phyloP scores from a whole-genome alignment of 345 rosid species.

The Melastoma malabathricum region DNA sequence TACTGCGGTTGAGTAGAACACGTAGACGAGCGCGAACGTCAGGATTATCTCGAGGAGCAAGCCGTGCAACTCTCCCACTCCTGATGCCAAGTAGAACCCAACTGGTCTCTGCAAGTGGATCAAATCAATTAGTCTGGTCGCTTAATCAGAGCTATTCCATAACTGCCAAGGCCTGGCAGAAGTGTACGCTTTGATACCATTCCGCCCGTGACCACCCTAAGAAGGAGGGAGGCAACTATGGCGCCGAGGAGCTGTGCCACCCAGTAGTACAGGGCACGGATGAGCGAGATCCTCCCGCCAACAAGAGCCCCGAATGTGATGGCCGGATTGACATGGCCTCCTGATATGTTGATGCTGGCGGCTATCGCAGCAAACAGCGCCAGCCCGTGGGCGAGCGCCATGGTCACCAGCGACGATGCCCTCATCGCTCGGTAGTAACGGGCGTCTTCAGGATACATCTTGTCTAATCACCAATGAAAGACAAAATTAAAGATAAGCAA shows the following conservation, averaged over 20 bases:
- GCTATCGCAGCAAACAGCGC: conserved; percentile 52
- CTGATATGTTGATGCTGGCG: conserved; percentile 51
- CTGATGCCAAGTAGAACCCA: conserved; percentile 42
- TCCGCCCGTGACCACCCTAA: conserved; percentile 51
- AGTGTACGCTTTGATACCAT: conserved; percentile 23
- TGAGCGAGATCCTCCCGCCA: conserved; percentile 54
- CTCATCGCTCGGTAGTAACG: conserved; percentile 8
- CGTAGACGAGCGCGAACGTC: conserved; percentile 33
- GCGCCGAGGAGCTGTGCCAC: conserved; percentile 71
- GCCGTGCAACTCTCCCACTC: conserved; percentile 37
- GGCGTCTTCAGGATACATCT: conserved; percentile 13
- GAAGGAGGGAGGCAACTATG: conserved; percentile 45
- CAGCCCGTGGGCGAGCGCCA: conserved; percentile 64
- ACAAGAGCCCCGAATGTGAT: conserved; percentile 59
- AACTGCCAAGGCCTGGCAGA: neutral
- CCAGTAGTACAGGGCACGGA: conserved; percentile 60
- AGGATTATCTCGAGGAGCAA: conserved; percentile 20
- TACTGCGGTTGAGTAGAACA: conserved; percentile 26
- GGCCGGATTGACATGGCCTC: conserved; percentile 75
- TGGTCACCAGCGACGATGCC: conserved; percentile 30
- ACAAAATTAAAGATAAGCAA: no score
- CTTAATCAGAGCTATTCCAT: neutral
- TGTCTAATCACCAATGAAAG: conserved; percentile 12
- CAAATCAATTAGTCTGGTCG: neutral
- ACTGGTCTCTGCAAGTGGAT: conserved; percentile 37